phyloP scores from a whole-genome alignment of 2,329 filamentous ascomycete genomes.

The Pseudopithomyces chartarum region DNA sequence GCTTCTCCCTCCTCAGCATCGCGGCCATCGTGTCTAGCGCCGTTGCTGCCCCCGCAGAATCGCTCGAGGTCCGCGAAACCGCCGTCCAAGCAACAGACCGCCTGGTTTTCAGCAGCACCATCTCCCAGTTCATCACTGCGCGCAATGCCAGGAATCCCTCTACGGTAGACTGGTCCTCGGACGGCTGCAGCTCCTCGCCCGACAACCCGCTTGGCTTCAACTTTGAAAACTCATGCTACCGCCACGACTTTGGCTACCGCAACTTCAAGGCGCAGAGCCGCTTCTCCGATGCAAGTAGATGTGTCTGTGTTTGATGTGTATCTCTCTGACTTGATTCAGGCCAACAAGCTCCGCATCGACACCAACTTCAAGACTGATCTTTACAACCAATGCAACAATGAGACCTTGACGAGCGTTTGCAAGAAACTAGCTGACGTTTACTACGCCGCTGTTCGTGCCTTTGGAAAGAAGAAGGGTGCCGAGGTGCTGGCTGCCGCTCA shows the following conservation, averaged over 20 bases:
- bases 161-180: conserved; percentile 42
- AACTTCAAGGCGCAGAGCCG: conserved; percentile 59
- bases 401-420: conserved; percentile 23
- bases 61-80: conserved; percentile 16
- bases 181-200: conserved; percentile 42
- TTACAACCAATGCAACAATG: conserved; percentile 34
- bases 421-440: conserved; percentile 39
- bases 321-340: conserved; percentile 1
- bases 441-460: conserved; percentile 36
- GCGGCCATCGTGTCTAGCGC: conserved; percentile 6
- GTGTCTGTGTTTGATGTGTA: not conserved
- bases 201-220: conserved; percentile 42
- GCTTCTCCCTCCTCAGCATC: conserved; percentile 12
- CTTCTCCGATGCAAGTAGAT: conserved; percentile 37
- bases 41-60: conserved; percentile 10
- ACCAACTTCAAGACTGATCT: conserved; percentile 53
- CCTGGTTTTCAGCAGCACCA: conserved; percentile 52
- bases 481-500: not conserved
- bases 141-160: conserved; percentile 50
- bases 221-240: conserved; percentile 44
- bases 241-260: conserved; percentile 61
- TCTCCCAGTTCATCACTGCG: conserved; percentile 50
- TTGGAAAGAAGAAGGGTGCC: conserved; percentile 16
- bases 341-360: conserved; percentile 53
- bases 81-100: conserved; percentile 48